Base-by-base conservation (phyloP, 129 eudicot genomes). In the Gnaphalium uliginosum region DNA sequence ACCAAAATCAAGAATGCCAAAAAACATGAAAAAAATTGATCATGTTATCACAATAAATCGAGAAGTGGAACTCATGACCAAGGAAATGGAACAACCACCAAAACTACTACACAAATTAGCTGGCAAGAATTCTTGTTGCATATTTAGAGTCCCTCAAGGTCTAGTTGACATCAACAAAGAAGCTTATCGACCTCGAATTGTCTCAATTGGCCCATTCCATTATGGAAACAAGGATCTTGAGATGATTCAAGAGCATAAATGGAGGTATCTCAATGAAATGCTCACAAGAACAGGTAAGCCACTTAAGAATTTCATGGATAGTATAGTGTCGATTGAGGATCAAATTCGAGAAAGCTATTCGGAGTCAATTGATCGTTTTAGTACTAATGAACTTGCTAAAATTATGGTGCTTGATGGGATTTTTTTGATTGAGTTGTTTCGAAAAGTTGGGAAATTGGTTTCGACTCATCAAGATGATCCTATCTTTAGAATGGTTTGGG, bases 321-420 rank as follows among this genome's bases (percentile, higher is more conserved):
- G 17, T 5, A 22, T 81, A 2, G 63, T 41, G 72, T 37, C 56
- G 1, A 51, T 76, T 77, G 81, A 70, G 23, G 53, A 0, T 18
- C 17, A 70, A 19, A 81, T 81, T 50, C 39, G 81, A 70, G 69
- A 76, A 8, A 62, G 81, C 43, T 81, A 81, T 59, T 81, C 85
- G 8, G 81, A 81, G 67, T 69, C 73, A n/a, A 76, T 70, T 5
- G 75, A 81, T n/a, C 54, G 10, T 39, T 66, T 69, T 63, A 6
- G 30, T 8, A 70, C 33, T 1, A 48, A 62, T 60, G 81, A 81
- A 21, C 81, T 81, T 76, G 85, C 81, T 53, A 81, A 76, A 71
- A 81, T 81, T 81, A 81, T 81, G 85, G 85, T 81, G 54, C 81
- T 81, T 69, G 85, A 81, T 76, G 81, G 85, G 35, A 17, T 76